A percentile compares a stretch with the other conserved stretches of the same genome.
Conservation (phyloP, 805 yeast genomes). For the Naumovozyma castellii region DNA sequence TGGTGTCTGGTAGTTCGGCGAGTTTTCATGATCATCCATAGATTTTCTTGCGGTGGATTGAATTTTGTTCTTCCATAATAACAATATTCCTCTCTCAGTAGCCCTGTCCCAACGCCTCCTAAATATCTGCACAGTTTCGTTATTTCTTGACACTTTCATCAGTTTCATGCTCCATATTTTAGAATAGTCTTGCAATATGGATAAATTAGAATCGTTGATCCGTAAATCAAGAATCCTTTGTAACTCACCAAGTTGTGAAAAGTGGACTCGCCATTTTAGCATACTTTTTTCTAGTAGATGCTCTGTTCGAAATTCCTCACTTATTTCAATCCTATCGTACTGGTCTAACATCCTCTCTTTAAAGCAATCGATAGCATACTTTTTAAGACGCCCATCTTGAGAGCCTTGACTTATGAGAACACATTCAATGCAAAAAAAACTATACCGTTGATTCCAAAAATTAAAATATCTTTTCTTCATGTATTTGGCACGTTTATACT, state of each 20-base stretch:
- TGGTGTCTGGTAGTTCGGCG: slow-evolving; percentile 1
- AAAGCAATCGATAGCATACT: neutral
- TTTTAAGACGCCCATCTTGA: neutral
- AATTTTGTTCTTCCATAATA: slow-evolving; percentile 28
- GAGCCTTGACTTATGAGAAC: neutral
- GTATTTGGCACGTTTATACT: neutral
- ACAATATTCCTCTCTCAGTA: slow-evolving; percentile 28
- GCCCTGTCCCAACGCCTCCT: slow-evolving; percentile 35
- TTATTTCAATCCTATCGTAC: neutral
- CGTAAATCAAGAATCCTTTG: slow-evolving; percentile 11
- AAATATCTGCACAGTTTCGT: slow-evolving; percentile 28
- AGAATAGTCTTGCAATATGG: slow-evolving; percentile 17
- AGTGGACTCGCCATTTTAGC: neutral
- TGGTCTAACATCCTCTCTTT: neutral
- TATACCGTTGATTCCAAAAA: slow-evolving; percentile 8
- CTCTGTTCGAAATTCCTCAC: neutral
- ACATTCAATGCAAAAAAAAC: slow-evolving; percentile 7
- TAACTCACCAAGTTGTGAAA: slow-evolving; percentile 9
- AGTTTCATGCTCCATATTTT: slow-evolving; percentile 30
- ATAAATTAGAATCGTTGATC: slow-evolving; percentile 18
- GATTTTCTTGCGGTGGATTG: slow-evolving; percentile 7
- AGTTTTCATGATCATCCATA: neutral
- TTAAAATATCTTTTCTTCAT: slow-evolving; percentile 1
- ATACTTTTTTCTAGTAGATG: neutral
- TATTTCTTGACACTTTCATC: slow-evolving; percentile 29